These are phyloP conservation scores for Candida nanaspora DNA, from an alignment of 805 yeast species.

Conservation along the genomic window DNA sequence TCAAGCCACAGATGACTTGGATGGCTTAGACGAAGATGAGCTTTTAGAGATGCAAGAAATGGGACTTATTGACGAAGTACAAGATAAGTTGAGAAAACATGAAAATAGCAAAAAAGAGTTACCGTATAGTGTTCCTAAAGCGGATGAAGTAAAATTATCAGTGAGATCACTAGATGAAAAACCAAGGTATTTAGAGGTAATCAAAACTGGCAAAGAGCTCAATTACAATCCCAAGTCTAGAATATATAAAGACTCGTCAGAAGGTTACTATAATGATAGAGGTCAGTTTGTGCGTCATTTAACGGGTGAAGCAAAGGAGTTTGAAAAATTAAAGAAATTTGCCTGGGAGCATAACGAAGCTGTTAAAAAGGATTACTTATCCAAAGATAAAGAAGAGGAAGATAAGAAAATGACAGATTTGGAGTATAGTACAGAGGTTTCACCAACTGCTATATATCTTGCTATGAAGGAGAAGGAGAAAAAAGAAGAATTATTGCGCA, in stretches of 20 bases:
- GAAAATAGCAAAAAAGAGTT: conserved; percentile 12
- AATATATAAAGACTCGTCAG: conserved; percentile 23
- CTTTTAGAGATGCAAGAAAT: conserved; percentile 34
- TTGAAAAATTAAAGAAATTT: conserved; percentile 39
- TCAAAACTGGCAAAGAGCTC: conserved; percentile 34
- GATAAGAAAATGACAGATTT: conserved; percentile 16
- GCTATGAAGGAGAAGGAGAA: conserved; percentile 28
- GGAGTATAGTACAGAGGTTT: conserved; percentile 26
- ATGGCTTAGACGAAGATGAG: conserved; percentile 33
- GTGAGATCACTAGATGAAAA: conserved; percentile 68
- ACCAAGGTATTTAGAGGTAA: conserved; percentile 58
- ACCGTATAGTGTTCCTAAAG: conserved; percentile 8
- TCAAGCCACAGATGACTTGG: conserved; percentile 4
- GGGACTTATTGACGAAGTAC: conserved; percentile 22
- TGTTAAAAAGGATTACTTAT: conserved; percentile 8
- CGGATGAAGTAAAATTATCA: conserved; percentile 25
- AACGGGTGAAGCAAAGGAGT: conserved; percentile 51
- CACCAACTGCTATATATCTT: conserved; percentile 39
- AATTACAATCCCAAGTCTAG: conserved; percentile 52
- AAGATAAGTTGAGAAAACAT: conserved; percentile 3
- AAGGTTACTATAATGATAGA: conserved; percentile 26
- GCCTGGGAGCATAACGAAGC: conserved; percentile 33
- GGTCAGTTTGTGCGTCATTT: conserved; percentile 47
- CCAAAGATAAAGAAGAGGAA: conserved; percentile 8
- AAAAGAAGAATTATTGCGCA: conserved; percentile 20